Conservation (phyloP, 2,329 filamentous ascomycete genomes). For the Rhexocercosporidium sp. region DNA sequence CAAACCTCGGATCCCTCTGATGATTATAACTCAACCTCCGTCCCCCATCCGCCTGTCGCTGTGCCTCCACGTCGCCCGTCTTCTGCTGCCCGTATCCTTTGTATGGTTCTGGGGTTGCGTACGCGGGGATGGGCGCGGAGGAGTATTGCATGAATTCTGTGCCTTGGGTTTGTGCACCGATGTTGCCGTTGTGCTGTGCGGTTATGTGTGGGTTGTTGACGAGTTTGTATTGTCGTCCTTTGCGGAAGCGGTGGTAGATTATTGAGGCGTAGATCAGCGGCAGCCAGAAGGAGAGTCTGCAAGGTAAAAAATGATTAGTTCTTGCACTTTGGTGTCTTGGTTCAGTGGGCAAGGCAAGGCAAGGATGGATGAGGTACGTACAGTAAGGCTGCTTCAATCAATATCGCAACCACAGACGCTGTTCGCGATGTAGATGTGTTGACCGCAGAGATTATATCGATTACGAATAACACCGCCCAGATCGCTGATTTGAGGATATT, state of each 20-base stretch:
- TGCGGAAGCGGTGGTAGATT: conserved; percentile 30
- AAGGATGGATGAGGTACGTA: conserved; percentile 15
- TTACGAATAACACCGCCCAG: conserved; percentile 30
- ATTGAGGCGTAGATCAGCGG: conserved; percentile 37
- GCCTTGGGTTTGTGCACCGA: neutral
- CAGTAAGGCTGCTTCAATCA: conserved; percentile 31
- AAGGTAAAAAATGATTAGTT: neutral
- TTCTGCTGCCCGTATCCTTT: conserved; percentile 11
- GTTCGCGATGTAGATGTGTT: conserved; percentile 7
- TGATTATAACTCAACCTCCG: conserved; percentile 32
- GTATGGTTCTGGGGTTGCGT: conserved; percentile 12
- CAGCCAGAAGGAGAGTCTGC: conserved; percentile 34
- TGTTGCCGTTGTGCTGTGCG: neutral
- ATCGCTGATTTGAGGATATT: conserved; percentile 32
- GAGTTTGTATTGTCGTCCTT: conserved; percentile 17
- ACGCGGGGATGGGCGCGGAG: conserved; percentile 4
- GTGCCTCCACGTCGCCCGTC: conserved; percentile 10
- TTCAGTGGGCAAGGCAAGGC: neutral
- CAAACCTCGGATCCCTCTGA: conserved; percentile 30
- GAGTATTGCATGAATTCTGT: conserved; percentile 6
- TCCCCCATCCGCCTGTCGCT: neutral
- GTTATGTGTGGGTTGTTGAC: conserved; percentile 13
- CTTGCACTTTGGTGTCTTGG: neutral
- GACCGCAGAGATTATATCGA: conserved; percentile 27
- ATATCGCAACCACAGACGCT: conserved; percentile 13